Percentiles rank a stretch among this genome's conserved stretches.
These are phyloP conservation scores for Prunus yedoensis DNA, from an alignment of 331 rosid genomes.

Conservation along the genomic window DNA sequence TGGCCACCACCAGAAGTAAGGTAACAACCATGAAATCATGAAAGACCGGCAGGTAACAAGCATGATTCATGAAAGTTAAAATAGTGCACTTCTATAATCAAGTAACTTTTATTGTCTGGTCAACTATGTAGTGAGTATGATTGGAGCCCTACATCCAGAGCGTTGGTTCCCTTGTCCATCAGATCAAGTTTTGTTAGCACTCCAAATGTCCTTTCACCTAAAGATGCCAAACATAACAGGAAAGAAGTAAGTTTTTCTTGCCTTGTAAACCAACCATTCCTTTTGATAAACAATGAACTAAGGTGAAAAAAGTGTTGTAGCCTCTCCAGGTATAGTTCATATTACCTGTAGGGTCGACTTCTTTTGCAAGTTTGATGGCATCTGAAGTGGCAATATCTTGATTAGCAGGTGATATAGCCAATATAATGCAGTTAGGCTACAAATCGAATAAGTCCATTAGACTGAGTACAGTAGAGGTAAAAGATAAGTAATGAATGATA, in stretches of 20 bases:
- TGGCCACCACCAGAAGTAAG: constrained; percentile 17
- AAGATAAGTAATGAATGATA: not conserved
- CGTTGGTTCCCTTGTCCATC: constrained; percentile 99
- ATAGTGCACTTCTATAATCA: not conserved
- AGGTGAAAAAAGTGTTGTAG: not conserved
- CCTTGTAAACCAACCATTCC: not conserved
- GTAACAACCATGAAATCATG: not conserved
- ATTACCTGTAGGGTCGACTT: constrained; percentile 96
- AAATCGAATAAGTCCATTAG: constrained; percentile 45
- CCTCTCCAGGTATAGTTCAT: constrained; percentile 20
- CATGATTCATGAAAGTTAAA: constrained; percentile 1
- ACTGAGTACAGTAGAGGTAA: constrained; percentile 11
- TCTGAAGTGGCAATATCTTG: constrained; percentile 99
- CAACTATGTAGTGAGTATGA: not conserved
- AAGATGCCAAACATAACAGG: constrained; percentile 29
- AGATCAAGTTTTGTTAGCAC: constrained; percentile 97
- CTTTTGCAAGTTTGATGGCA: constrained; percentile 95
- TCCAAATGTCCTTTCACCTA: constrained; percentile 98
- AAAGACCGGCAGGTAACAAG: constrained; percentile 24
- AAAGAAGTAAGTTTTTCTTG: no score
- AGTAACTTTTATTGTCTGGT: constrained; percentile 2
- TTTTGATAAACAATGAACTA: not conserved
- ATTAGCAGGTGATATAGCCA: constrained; percentile 99
- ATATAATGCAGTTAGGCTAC: constrained; percentile 97
- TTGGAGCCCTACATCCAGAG: constrained; percentile 72